A percentile compares a stretch with the other conserved stretches of the same genome.
Conservation (phyloP, 2,329 filamentous ascomycete genomes). For the Pseudogymnoascus sp. region DNA sequence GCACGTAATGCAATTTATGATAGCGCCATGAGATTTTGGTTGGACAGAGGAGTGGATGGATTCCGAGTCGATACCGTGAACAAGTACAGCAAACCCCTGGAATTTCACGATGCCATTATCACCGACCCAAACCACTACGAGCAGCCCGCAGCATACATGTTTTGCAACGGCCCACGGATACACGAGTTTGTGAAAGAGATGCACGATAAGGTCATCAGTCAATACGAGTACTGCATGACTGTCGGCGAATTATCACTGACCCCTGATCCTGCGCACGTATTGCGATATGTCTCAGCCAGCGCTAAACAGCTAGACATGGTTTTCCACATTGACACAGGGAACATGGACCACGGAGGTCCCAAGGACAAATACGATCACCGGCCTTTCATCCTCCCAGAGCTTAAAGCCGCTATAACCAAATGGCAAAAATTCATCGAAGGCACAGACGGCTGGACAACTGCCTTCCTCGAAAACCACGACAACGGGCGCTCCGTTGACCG, state of each 20-base stretch:
- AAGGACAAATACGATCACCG: conserved; percentile 42
- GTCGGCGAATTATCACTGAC: conserved; percentile 62
- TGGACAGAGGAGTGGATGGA: conserved; percentile 62
- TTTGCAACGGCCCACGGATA: conserved; percentile 60
- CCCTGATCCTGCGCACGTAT: conserved; percentile 47
- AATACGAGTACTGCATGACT: conserved; percentile 55
- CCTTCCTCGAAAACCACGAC: conserved; percentile 58
- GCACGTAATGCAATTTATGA: conserved; percentile 63
- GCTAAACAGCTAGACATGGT: conserved; percentile 60
- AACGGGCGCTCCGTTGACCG: conserved; percentile 48
- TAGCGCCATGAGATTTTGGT: conserved; percentile 71
- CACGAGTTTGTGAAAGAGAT: conserved; percentile 62
- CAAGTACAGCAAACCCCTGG: conserved; percentile 57
- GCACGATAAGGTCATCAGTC: conserved; percentile 46
- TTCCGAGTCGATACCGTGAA: conserved; percentile 70
- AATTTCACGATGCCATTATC: conserved; percentile 50
- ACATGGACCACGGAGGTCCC: conserved; percentile 50
- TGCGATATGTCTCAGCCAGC: conserved; percentile 50
- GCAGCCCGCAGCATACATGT: conserved; percentile 49
- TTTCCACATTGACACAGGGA: conserved; percentile 52
- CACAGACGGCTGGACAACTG: conserved; percentile 49
- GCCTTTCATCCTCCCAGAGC: conserved; percentile 37
- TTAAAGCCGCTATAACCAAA: conserved; percentile 40
- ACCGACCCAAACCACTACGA: conserved; percentile 34
- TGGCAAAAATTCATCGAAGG: conserved; percentile 45